Conservation (phyloP, 2,329 filamentous ascomycete genomes). For the Aspergillus ochraceoroseus region DNA sequence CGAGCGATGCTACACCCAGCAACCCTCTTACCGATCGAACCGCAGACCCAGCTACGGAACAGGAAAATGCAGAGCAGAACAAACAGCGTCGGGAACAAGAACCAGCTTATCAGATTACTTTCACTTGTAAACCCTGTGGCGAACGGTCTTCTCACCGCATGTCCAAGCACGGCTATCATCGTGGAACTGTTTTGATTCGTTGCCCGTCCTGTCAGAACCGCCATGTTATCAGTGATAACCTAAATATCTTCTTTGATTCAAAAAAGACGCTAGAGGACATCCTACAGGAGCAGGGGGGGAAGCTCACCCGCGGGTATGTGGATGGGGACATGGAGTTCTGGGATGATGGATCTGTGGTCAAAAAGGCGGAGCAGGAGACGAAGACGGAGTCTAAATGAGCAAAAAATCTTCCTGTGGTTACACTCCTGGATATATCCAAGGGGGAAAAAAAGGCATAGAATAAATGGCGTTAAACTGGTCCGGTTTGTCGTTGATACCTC, state of each 20-base stretch:
- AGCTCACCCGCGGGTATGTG: slow-evolving; percentile 70
- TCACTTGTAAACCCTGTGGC: slow-evolving; percentile 85
- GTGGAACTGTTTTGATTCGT: slow-evolving; percentile 79
- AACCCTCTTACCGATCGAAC: slow-evolving; percentile 33
- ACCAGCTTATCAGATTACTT: slow-evolving; percentile 79
- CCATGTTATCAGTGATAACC: slow-evolving; percentile 87
- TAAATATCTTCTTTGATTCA: slow-evolving; percentile 55
- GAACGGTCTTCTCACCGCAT: slow-evolving; percentile 76
- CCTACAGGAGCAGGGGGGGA: slow-evolving; percentile 51
- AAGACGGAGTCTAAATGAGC: neutral
- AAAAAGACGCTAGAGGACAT: slow-evolving; percentile 44
- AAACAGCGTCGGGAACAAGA: slow-evolving; percentile 40
- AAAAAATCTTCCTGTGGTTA: neutral
- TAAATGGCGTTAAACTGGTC: slow-evolving; percentile 12
- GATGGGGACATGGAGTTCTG: slow-evolving; percentile 92
- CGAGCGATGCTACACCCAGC: slow-evolving; percentile 29
- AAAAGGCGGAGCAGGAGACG: slow-evolving; percentile 17
- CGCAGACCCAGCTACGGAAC: slow-evolving; percentile 26
- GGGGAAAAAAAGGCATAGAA: neutral
- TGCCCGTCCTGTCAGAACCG: slow-evolving; percentile 82
- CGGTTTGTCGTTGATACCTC: slow-evolving; percentile 15
- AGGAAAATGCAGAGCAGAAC: slow-evolving; percentile 34
- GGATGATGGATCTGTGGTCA: slow-evolving; percentile 60
- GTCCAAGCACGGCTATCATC: slow-evolving; percentile 92
- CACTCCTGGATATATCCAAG: neutral